phyloP scores from a whole-genome alignment of 495 filamentous ascomycete genomes.

The Lepraria neglecta region DNA sequence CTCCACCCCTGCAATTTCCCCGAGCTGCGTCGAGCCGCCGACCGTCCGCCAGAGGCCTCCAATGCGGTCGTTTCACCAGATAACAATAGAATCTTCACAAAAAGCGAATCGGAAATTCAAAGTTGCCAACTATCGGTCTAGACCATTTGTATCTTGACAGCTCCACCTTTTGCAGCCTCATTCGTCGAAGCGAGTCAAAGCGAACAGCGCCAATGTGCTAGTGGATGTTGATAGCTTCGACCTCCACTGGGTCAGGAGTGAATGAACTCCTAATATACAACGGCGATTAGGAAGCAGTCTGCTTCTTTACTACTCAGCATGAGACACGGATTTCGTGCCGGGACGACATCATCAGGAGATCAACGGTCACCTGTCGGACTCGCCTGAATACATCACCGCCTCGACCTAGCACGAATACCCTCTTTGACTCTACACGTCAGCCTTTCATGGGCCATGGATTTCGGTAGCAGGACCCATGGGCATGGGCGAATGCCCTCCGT shows the following conservation, averaged over 20 bases:
- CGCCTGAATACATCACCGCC: neutral
- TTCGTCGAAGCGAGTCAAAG: neutral
- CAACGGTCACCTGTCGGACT: constrained; percentile 14
- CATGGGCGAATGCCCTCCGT: constrained; percentile 21
- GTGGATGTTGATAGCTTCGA: neutral
- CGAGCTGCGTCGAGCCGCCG: constrained; percentile 17
- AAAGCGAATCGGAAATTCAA: neutral
- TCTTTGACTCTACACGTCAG: neutral
- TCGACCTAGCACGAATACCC: neutral
- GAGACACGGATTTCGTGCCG: constrained; percentile 4
- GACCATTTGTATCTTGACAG: neutral
- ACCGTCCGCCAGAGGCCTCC: constrained; percentile 3
- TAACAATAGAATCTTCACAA: no score
- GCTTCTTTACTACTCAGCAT: neutral
- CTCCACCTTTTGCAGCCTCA: neutral
- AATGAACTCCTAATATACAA: neutral
- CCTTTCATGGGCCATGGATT: constrained; percentile 15
- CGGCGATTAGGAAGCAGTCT: neutral
- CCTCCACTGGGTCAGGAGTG: neutral
- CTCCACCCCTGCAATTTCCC: constrained; percentile 18
- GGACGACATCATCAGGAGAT: constrained; percentile 16
- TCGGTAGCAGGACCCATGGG: constrained; percentile 14
- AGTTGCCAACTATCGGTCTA: neutral
- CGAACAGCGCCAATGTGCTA: constrained; percentile 10
- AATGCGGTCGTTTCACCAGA: neutral